These are phyloP conservation scores for Podospora anserina DNA, from an alignment of 495 filamentous ascomycete genomes.

Conservation along the genomic window DNA sequence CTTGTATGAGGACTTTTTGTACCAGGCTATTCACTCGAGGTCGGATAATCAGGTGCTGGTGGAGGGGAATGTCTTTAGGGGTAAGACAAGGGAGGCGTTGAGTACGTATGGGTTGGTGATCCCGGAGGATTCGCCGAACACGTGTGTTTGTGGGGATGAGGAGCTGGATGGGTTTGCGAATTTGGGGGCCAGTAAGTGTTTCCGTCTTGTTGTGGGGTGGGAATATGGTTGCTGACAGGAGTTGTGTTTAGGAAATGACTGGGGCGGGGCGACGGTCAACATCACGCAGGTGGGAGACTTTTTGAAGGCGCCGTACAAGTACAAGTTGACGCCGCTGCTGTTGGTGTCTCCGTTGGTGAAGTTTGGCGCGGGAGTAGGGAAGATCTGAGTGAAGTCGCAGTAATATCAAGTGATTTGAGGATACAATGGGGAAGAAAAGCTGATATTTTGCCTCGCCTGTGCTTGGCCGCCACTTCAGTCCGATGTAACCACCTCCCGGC, in stretches of 20 bases:
- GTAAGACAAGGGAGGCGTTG: slow-evolving; percentile 41
- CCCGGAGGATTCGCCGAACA: slow-evolving; percentile 39
- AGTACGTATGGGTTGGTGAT: slow-evolving; percentile 49
- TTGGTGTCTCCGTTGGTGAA: slow-evolving; percentile 36
- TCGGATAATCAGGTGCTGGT: slow-evolving; percentile 53
- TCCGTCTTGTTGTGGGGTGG: neutral
- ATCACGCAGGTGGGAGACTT: slow-evolving; percentile 44
- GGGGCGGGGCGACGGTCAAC: slow-evolving; percentile 35
- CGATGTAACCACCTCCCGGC: no score
- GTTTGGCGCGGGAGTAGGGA: slow-evolving; percentile 37
- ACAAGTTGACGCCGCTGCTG: slow-evolving; percentile 34
- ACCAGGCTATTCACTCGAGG: slow-evolving; percentile 54
- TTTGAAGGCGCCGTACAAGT: slow-evolving; percentile 41
- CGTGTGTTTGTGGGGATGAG: slow-evolving; percentile 27
- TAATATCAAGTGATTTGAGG: no score
- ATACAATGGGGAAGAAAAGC: no score
- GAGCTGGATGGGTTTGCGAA: slow-evolving; percentile 34
- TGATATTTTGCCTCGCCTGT: no score
- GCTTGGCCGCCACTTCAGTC: no score
- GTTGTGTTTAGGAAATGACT: slow-evolving; percentile 39
- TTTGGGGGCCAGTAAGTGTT: slow-evolving; percentile 38
- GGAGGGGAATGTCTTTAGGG: slow-evolving; percentile 47
- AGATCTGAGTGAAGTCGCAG: neutral
- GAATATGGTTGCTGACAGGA: slow-evolving; percentile 11
- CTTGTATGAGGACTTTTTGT: slow-evolving; percentile 42